Conservation (phyloP, 2,329 filamentous ascomycete species). For the Colletotrichum agaves region DNA sequence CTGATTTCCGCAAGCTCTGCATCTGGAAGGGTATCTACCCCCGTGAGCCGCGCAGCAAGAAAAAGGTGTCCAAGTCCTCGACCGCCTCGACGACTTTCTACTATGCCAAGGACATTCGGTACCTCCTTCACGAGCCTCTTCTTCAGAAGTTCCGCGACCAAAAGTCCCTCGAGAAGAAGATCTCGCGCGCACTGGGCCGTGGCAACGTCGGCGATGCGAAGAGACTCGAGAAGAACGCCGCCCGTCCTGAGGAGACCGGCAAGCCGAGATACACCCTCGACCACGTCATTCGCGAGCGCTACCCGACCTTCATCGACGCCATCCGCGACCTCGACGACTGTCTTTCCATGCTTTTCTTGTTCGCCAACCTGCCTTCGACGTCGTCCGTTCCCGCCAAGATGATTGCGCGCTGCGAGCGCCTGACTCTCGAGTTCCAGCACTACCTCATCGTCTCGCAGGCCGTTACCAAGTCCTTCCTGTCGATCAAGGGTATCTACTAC, state of each 20-base stretch:
- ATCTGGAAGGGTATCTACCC: conserved; percentile 99
- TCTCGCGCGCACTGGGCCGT: conserved; percentile 88
- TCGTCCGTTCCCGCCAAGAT: conserved; percentile 92
- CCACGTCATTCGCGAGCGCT: conserved; percentile 97
- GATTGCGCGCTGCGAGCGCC: conserved; percentile 91
- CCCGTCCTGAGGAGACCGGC: conserved; percentile 88
- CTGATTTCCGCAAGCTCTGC: conserved; percentile 97
- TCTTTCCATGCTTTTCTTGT: conserved; percentile 95
- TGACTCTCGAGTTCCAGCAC: conserved; percentile 97
- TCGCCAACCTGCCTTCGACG: conserved; percentile 94
- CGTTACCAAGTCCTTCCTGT: conserved; percentile 94
- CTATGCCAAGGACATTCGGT: conserved; percentile 95
- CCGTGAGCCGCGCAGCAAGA: conserved; percentile 94
- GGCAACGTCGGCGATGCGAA: conserved; percentile 91
- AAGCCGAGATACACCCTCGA: conserved; percentile 92
- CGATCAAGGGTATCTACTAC: conserved; percentile 99
- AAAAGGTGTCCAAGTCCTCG: conserved; percentile 93
- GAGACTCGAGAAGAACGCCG: conserved; percentile 86
- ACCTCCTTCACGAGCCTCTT: conserved; percentile 95
- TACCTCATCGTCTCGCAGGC: conserved; percentile 94
- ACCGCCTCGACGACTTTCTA: conserved; percentile 93
- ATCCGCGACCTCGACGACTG: conserved; percentile 96
- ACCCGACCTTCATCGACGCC: conserved; percentile 95
- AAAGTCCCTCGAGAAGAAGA: conserved; percentile 97
- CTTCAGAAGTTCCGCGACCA: conserved; percentile 96